These are phyloP conservation scores for Rhynchospora pubera DNA, from an alignment of 176 grass and related monocot genomes.

Conservation along the genomic window DNA sequence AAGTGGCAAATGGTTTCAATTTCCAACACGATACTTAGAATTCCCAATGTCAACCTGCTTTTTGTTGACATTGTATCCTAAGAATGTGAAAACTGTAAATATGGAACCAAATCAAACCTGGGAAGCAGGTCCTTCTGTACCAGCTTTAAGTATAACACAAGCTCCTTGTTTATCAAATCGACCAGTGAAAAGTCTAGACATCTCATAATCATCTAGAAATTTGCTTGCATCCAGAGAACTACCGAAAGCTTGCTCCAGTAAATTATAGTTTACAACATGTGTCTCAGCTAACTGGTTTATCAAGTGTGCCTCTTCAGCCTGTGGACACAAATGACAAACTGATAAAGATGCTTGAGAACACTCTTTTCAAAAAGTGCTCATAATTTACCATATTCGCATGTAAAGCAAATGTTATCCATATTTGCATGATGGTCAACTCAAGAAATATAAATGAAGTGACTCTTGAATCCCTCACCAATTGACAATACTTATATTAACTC, in stretches of 20 bases:
- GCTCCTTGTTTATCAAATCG: constrained; percentile 86
- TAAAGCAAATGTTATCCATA: neutral
- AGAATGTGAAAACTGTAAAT: neutral
- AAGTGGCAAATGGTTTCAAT: neutral
- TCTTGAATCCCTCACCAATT: neutral
- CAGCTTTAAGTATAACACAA: constrained; percentile 62
- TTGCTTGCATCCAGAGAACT: constrained; percentile 62
- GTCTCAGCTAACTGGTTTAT: constrained; percentile 77
- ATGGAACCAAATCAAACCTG: constrained; percentile 36
- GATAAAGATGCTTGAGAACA: neutral
- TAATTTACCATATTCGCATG: too few relatives aligned
- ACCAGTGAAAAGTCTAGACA: constrained; percentile 67
- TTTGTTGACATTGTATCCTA: neutral
- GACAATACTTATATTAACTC: neutral
- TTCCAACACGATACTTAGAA: neutral
- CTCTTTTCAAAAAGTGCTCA: neutral
- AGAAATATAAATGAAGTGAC: neutral
- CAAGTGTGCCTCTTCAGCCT: constrained; percentile 92
- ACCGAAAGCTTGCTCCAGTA: constrained; percentile 79
- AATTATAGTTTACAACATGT: constrained; percentile 69
- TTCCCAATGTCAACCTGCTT: neutral
- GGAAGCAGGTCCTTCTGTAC: constrained; percentile 51
- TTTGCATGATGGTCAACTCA: neutral
- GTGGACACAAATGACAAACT: constrained; percentile 4
- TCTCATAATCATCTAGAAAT: constrained; percentile 70